A percentile compares a stretch with the other conserved stretches of the same genome.
These are phyloP conservation scores for Salvia miltiorrhiza DNA, from an alignment of 257 asterid genomes.

Conservation along the genomic window DNA sequence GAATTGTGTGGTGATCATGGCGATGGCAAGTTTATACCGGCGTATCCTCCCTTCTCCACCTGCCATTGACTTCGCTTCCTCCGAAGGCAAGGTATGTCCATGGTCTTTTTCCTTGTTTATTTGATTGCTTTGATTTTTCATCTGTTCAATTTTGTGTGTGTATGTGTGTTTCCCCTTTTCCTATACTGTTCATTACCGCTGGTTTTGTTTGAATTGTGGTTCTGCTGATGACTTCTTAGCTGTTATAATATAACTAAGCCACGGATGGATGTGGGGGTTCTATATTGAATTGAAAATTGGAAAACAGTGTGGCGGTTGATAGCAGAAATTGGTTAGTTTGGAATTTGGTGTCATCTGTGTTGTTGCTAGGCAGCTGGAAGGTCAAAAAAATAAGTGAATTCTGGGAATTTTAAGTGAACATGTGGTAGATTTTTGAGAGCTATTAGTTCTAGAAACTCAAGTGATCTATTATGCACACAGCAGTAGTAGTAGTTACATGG, in stretches of 20 bases:
- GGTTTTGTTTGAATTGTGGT: neutral
- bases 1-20: conserved; percentile 33
- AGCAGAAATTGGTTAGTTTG: neutral
- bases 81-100: conserved; percentile 75
- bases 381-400: neutral
- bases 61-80: conserved; percentile 79
- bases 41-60: conserved; percentile 92
- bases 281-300: neutral
- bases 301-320: neutral
- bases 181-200: neutral
- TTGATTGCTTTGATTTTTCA: neutral
- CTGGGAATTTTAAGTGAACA: neutral
- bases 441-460: neutral
- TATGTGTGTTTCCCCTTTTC: neutral
- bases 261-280: neutral
- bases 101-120: neutral
- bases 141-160: neutral
- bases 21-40: conserved; percentile 81
- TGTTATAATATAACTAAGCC: neutral
- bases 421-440: neutral
- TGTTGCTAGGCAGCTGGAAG: neutral
- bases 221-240: neutral
- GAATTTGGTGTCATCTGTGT: neutral
- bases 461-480: neutral
- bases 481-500: neutral